A percentile compares a stretch with the other conserved stretches of the same genome.
These are phyloP conservation scores for Haplosporangium sp. DNA, from an alignment of 371 early-diverging fungal genomes.

Conservation along the genomic window DNA sequence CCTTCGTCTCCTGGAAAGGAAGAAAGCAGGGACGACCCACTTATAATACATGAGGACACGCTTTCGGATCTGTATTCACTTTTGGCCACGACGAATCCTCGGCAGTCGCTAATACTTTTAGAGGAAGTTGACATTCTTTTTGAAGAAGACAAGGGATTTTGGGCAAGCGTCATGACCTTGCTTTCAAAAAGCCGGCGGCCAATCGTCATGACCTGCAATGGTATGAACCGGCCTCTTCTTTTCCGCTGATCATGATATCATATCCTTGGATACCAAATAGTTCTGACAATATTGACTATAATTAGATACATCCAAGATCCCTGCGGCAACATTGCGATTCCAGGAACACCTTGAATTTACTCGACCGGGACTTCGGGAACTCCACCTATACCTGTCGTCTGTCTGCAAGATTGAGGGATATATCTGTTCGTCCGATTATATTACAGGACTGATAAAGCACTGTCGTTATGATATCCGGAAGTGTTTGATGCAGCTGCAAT, in stretches of 20 bases:
- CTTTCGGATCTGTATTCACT: slow-evolving; percentile 47
- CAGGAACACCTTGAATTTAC: slow-evolving; percentile 49
- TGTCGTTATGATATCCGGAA: slow-evolving; percentile 32
- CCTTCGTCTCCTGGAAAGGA: slow-evolving; percentile 5
- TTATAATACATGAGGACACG: slow-evolving; percentile 27
- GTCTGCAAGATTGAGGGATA: slow-evolving; percentile 45
- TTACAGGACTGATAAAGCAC: slow-evolving; percentile 27
- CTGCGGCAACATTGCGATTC: slow-evolving; percentile 24
- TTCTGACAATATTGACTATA: neutral
- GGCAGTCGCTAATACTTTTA: slow-evolving; percentile 77
- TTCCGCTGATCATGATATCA: neutral
- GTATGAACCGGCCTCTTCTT: slow-evolving; percentile 48
- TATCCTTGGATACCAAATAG: neutral
- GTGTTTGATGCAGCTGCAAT: slow-evolving; percentile 49
- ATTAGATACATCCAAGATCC: slow-evolving; percentile 41
- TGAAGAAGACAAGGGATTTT: slow-evolving; percentile 87
- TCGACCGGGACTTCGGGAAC: slow-evolving; percentile 31
- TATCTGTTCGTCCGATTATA: slow-evolving; percentile 39
- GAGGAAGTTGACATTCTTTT: slow-evolving; percentile 88
- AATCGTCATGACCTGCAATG: slow-evolving; percentile 85
- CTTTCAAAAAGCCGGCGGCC: slow-evolving; percentile 82
- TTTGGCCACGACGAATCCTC: slow-evolving; percentile 49
- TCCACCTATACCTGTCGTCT: slow-evolving; percentile 27
- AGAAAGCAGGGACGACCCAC: neutral
- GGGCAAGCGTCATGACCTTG: slow-evolving; percentile 75